Base-by-base conservation (phyloP, 306 rosid genomes). In the Echinosophora koreensis region DNA sequence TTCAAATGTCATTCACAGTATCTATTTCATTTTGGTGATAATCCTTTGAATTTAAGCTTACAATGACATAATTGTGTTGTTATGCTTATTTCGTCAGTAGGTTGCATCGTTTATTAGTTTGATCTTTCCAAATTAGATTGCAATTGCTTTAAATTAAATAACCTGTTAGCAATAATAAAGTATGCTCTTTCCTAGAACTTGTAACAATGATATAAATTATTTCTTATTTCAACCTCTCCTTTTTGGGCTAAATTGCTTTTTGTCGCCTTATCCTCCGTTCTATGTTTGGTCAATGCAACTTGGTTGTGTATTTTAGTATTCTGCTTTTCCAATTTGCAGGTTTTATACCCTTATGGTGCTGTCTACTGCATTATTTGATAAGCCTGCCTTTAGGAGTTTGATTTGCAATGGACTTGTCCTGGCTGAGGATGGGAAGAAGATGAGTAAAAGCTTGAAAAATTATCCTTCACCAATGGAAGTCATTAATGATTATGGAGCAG, bases 391-490 rank as follows among this genome's bases (percentile, higher is more conserved):
- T 87, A 85, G 86, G 85, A 95, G 90, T 86, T 93, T 95, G 80
- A 89, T 95, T 84, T 95, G 99, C 87, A 95, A 92, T 86, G 99
- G 99, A 64, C 97, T 92, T 82, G 99, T 92, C 60, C 87, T 92
- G 71, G 97, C 99, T 1, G 97, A 92, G 84, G 97, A 95, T 89
- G 97, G 99, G 52, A 95, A 89, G 60, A 95, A 95, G 86, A 95
- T 92, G 97, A 95, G 99, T 77, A 95, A 95, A 90, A 92, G 97
- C 82, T 80, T 92, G 85, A 90, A 87, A 83, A 95, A 95, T 73
- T 92, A 95, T 79, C 97, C 99, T 75, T 85, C 97, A 32, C 99
- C 99, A 65, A 82, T 87, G 90, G 97, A 84, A 5, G 93, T 95
- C 78, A 88, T 92, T 66, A 63, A 92, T 92, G 90, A 88, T 67